phyloP scores from a whole-genome alignment of 805 yeast species.

The Starmera dryadoides region DNA sequence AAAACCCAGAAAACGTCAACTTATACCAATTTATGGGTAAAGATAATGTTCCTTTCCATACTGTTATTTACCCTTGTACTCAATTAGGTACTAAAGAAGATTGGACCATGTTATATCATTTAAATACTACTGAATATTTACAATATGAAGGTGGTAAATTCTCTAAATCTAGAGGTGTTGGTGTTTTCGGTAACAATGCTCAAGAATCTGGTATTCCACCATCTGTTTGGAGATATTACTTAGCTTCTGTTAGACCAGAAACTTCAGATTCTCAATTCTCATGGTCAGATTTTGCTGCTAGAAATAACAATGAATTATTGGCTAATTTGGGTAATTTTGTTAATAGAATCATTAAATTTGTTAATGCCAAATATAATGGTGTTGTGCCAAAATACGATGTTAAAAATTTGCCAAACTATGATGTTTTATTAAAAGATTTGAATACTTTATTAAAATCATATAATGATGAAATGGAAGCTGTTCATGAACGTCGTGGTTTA shows the following conservation, averaged over 20 bases:
- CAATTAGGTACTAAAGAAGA: slow-evolving; percentile 80
- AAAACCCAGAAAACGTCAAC: slow-evolving; percentile 78
- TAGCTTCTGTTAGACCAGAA: slow-evolving; percentile 91
- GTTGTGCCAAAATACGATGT: slow-evolving; percentile 68
- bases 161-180: slow-evolving; percentile 95
- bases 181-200: slow-evolving; percentile 98
- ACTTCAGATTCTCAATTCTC: slow-evolving; percentile 94
- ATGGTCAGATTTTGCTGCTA: slow-evolving; percentile 92
- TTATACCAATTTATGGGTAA: slow-evolving; percentile 98
- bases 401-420: slow-evolving; percentile 39
- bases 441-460: slow-evolving; percentile 55
- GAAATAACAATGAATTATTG: slow-evolving; percentile 87
- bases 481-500: slow-evolving; percentile 79
- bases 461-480: slow-evolving; percentile 66
- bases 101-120: slow-evolving; percentile 89
- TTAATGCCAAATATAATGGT: slow-evolving; percentile 84
- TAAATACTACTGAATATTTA: slow-evolving; percentile 91
- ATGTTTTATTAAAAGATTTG: slow-evolving; percentile 44
- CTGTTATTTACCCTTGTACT: slow-evolving; percentile 94
- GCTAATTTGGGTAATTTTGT: slow-evolving; percentile 97
- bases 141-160: slow-evolving; percentile 98
- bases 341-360: slow-evolving; percentile 87
- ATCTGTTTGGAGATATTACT: slow-evolving; percentile 96
- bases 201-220: slow-evolving; percentile 86
- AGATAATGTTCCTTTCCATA: slow-evolving; percentile 98